Base-by-base conservation (phyloP, 2,329 filamentous ascomycete species). In the Fusarium sp. region DNA sequence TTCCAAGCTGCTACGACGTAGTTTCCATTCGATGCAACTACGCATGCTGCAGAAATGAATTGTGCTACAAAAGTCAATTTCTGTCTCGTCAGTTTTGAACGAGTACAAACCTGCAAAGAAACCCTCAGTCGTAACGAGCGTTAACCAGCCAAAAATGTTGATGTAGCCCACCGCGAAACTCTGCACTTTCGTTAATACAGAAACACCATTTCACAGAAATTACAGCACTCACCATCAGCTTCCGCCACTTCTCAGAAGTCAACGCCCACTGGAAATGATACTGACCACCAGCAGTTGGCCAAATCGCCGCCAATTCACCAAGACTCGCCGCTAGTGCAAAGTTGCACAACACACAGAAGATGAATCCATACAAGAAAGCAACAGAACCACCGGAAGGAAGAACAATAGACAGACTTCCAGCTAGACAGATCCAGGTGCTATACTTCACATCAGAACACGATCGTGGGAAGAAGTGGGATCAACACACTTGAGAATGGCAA, bases 211-310 rank as follows among this genome's bases (percentile, higher is more conserved):
- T 8, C 4, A 6, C 4, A 2, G 0, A 0, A 15, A 5, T 20
- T 10, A 7, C 15, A 28, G 5, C 11, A 26, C 72, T 26, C 57
- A 81, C 80, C 75, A 80, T 77, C 0, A 74, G 56, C 33, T 75
- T 79, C 49, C 75, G 80, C 81, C 81, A 83, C 20, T 66, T 71
- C 1, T 80, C 75, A 5, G 78, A 77, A 28, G 77, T 81, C 11
- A 83, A 52, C 0, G 80, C 80, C 63, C 80, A 82, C 4, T 80
- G 80, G 26, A 82, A 83, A 49, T 84, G 81, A 70, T 84, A 84
- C 44, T 84, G 82, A 1, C 83, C 82, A 10, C 82, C 82, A 0
- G 82, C 80, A 0, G 82, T 84, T 0, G 82, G 83, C 80, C 81
- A 84, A 42, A 84, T 80, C 4, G 81, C 79, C 0, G 79, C 77